Evolutionary conservation across 176 grass and related monocot species (phyloP).

Genomic region (Rhynchospora tenuis): DNA sequence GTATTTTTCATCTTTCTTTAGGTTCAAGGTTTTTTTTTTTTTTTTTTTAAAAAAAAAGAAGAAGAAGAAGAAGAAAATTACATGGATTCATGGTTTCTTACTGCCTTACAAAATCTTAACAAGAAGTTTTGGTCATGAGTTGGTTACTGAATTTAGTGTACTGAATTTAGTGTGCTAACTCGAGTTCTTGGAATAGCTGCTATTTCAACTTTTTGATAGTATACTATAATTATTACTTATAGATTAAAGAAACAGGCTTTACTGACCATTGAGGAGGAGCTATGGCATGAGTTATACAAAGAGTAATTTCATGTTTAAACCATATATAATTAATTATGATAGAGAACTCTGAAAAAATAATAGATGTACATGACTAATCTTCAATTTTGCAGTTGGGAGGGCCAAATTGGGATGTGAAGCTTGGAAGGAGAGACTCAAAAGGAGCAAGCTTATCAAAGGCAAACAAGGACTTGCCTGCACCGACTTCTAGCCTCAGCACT

Average conservation of each 20-base stretch:
- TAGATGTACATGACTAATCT: not conserved
- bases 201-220: too few species aligned
- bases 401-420: slow-evolving; percentile 44
- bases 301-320: too few species aligned
- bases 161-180: too few species aligned
- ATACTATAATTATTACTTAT: too few species aligned
- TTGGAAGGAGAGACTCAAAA: slow-evolving; percentile 64
- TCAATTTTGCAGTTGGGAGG: slow-evolving; percentile 35
- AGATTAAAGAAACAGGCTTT: not conserved
- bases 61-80: too few species aligned
- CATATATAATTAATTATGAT: too few species aligned
- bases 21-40: not conserved
- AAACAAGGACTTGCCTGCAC: slow-evolving; percentile 27
- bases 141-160: too few species aligned
- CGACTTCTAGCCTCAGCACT: slow-evolving; percentile 1
- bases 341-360: not conserved
- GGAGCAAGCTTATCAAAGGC: slow-evolving; percentile 15
- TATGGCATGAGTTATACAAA: not conserved
- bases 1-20: not conserved
- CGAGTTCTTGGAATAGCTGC: too few species aligned
- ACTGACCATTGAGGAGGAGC: not conserved
- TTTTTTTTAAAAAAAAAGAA: not conserved
- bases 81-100: too few species aligned
- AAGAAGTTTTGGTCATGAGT: too few species aligned
- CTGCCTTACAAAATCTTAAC: too few species aligned